Conservation (phyloP, 208 protist genomes). For the Acanthamoeba royreba region DNA sequence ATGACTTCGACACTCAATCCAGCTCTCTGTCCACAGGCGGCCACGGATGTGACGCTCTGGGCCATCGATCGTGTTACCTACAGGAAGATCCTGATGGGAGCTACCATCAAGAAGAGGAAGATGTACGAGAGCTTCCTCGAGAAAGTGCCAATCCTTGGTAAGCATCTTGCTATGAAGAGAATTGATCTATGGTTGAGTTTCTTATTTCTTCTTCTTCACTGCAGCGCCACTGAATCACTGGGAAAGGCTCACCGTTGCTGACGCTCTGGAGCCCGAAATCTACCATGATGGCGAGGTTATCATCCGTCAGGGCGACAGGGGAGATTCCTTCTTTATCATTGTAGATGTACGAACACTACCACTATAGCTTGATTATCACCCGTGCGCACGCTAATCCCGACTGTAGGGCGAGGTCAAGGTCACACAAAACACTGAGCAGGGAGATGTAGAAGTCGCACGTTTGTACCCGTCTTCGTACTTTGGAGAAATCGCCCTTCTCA, state of each 20-base stretch:
- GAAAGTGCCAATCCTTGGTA: constrained; percentile 69
- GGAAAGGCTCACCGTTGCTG: constrained; percentile 59
- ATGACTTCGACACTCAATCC: background rate
- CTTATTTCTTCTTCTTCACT: background rate
- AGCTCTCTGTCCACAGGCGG: constrained; percentile 4
- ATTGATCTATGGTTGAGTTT: background rate
- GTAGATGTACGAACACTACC: constrained; percentile 60
- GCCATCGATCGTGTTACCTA: constrained; percentile 77
- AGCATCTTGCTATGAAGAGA: background rate
- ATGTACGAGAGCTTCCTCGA: constrained; percentile 77
- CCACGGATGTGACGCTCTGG: constrained; percentile 61
- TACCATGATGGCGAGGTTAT: constrained; percentile 63
- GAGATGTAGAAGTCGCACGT: background rate
- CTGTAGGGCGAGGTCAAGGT: background rate
- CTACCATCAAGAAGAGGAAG: constrained; percentile 66
- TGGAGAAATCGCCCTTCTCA: background rate
- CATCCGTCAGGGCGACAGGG: constrained; percentile 75
- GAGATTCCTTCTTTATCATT: constrained; percentile 77
- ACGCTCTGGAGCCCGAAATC: constrained; percentile 60
- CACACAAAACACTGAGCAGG: background rate
- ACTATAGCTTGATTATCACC: background rate
- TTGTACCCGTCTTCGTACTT: background rate
- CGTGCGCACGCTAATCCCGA: background rate
- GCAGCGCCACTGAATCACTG: constrained; percentile 1
- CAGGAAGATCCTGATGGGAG: constrained; percentile 73